Base-by-base conservation (phyloP, 352 stramenopile species). In the Globisporangium cystogenes region DNA sequence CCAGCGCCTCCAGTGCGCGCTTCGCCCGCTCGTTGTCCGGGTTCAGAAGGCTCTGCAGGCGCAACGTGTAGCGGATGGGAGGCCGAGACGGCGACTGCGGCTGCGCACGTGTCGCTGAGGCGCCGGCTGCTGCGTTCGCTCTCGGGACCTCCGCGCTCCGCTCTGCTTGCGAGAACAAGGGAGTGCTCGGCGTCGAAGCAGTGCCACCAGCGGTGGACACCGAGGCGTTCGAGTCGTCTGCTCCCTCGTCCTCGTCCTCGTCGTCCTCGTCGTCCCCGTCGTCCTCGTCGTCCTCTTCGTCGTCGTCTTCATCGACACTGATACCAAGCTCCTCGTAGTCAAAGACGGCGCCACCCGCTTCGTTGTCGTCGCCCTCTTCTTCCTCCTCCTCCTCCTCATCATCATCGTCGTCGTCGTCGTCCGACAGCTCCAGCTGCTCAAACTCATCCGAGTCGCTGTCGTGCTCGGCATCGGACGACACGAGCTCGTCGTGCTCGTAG, bases 401-500 rank as follows among this genome's bases (percentile, higher is more conserved):
- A 35, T 72, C 56, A 18, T 48, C 58, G 24, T 73, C 67, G 1
- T 85, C 76, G 6, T 87, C 76, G 40, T 81, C 72, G 43, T 93
- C 82, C 1, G 64, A 83, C 16, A 93, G 62, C 46, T 89, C 82
- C 52, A 92, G 62, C 40, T 82, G 72, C 62, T 92, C 82, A 49
- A 86, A 89, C 36, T 59, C 81, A 8, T 91, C 82, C 0, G 78
- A 89, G 39, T 90, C 77, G 44, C 69, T 87, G n/a, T 74, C 82
- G 21, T 43, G 21, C 20, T 86, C 81, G 15, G 64, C 71, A 10
- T 86, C 78, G 0, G 84, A 92, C 10, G 78, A 87, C 14, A 91
- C 51, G 26, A 94, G 61, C 50, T 92, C 84, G 40, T 94, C 84
- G 24, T 81, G 77, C 53, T 94, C 84, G 58, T 88, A 94, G 29